phyloP scores from a whole-genome alignment of 768 basidiomycete species.

The Agrocybe praecox region DNA sequence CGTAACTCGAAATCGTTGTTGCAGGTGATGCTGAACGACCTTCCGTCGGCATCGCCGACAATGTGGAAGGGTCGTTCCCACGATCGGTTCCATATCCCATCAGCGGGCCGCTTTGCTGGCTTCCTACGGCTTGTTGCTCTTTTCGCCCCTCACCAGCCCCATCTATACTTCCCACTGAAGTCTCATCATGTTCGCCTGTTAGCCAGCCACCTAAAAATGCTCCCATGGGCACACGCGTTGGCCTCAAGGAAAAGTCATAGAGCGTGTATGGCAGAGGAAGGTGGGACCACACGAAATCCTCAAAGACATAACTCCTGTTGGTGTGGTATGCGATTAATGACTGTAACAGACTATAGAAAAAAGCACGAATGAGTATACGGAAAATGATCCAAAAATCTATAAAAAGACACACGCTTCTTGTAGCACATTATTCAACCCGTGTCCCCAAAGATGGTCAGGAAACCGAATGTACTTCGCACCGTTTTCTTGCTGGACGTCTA shows the following conservation, averaged over 20 bases:
- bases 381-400: constrained; percentile 30
- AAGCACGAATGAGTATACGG: constrained; percentile 47
- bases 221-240: constrained; percentile 55
- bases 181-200: constrained; percentile 41
- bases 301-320: constrained; percentile 61
- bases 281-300: constrained; percentile 65
- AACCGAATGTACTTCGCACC: background rate
- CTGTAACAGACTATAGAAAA: background rate
- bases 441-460: background rate
- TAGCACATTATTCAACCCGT: background rate
- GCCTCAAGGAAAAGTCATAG: constrained; percentile 55
- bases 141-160: no score
- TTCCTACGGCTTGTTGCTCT: no score
- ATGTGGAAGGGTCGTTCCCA: no score
- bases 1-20: no score
- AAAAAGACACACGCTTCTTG: background rate
- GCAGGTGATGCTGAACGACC: no score
- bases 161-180: no score
- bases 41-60: no score
- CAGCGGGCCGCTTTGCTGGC: no score
- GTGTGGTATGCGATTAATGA: constrained; percentile 37
- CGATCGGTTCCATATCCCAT: no score
- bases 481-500: background rate
- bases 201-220: constrained; percentile 60
- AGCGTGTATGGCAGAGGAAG: constrained; percentile 53